Percentiles rank a stretch among this genome's conserved stretches.
Conservation (phyloP, 257 asterid genomes). For the Euphrasia confusa region DNA sequence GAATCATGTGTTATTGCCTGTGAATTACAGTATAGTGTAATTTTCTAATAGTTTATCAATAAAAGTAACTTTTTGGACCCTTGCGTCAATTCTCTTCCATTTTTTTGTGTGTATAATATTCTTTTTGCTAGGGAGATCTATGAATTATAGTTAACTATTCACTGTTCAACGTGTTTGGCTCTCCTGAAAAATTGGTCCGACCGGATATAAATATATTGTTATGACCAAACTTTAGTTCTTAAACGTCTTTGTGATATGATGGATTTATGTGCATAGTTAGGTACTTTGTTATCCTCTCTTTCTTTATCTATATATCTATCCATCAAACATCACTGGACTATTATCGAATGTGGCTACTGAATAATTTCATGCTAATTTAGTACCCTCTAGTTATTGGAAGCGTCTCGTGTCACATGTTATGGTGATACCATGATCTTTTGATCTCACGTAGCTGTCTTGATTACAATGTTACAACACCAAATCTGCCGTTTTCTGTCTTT, state of each 20-base stretch:
- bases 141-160: neutral
- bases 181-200: neutral
- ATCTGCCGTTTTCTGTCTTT: neutral
- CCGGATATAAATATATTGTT: neutral
- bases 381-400: too few species aligned
- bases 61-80: neutral
- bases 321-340: neutral
- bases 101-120: neutral
- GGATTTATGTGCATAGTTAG: slow-evolving; percentile 1
- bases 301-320: neutral
- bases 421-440: neutral
- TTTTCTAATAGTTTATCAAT: neutral
- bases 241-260: neutral
- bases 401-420: too few species aligned
- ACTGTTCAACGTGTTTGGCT: slow-evolving; percentile 4
- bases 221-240: neutral
- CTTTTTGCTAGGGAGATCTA: neutral
- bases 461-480: slow-evolving; percentile 11
- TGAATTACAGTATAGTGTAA: neutral
- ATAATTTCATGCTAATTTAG: slow-evolving; percentile 7
- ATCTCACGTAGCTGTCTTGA: slow-evolving; percentile 1
- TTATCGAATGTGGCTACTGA: neutral
- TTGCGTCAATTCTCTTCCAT: neutral
- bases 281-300: neutral
- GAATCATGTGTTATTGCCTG: neutral